Base-by-base conservation (phyloP, 1,284 basidiomycete species). In the Austroboletus niveus region DNA sequence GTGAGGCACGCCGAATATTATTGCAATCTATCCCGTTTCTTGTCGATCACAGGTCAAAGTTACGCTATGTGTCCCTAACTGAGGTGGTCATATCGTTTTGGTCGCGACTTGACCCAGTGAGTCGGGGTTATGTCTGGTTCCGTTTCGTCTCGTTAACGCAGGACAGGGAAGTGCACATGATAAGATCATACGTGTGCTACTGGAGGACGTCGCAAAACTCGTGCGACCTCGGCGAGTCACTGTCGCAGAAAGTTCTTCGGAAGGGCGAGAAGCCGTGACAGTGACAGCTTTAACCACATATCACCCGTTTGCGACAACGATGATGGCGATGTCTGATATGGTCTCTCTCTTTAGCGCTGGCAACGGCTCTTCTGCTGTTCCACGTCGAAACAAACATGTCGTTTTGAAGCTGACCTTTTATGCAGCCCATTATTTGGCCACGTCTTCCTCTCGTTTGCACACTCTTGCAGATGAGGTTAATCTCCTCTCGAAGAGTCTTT, bases 21-120 rank as follows among this genome's bases (percentile, higher is more conserved):
- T 70, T 77, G 1, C 68, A 72, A 34, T 70, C 82, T 29, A 74
- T 79, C 4, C 85, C 89, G 9, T 89, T 90, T 61, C 68, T 90
- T 10, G 64, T 69, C 0, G 80, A 85, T 41, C 75, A 73, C 39
- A 79, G 73, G 59, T 81, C 86, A 3, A 81, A 68, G 17, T 71
- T 72, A 14, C 56, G 81, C 5, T 74, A 82, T 52, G 56, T 69
- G 5, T 76, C 73, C 42, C 61, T 88, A 34, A 72, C 75, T 17
- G 74, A 74, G 17, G 74, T 77, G 6, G 69, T 81, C n/a, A 78
- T 77, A 5, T 79, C 83, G 52, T 61, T 87, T 5, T 86, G 83
- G 81, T 82, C 85, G 8, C 72, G 76, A 11, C 76, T 84, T 50
- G 71, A 75, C 27, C 59, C 72, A 17, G 85, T 85, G 58, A 45